Conservation (phyloP, 2,329 filamentous ascomycete genomes). For the Penicillium carneum region DNA sequence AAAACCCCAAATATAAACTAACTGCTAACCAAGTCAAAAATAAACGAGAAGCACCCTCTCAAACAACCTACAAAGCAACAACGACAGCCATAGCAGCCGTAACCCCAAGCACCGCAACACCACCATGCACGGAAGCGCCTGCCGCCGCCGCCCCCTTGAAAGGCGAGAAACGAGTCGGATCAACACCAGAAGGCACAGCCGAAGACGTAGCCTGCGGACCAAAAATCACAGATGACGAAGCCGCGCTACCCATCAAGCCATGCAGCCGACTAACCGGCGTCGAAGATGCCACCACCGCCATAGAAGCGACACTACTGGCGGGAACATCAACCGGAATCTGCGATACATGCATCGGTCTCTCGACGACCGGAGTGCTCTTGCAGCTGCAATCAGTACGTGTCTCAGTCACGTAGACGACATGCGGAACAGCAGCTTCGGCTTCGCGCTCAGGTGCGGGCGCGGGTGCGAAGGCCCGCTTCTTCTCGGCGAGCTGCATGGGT, state of each 20-base stretch:
- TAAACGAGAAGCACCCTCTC: slow-evolving; percentile 1
- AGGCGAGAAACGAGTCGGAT: slow-evolving; percentile 24
- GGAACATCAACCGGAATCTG: slow-evolving; percentile 35
- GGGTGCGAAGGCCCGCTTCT: slow-evolving; percentile 28
- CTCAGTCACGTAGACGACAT: slow-evolving; percentile 34
- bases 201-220: slow-evolving; percentile 29
- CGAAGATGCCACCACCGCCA: slow-evolving; percentile 10
- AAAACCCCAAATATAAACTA: slow-evolving; percentile 13
- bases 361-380: slow-evolving; percentile 20
- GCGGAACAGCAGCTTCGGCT: slow-evolving; percentile 12
- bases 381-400: slow-evolving; percentile 34
- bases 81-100: slow-evolving; percentile 36
- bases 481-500: slow-evolving; percentile 29
- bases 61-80: slow-evolving; percentile 29
- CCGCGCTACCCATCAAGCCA: slow-evolving; percentile 18
- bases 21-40: background rate
- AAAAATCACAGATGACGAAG: slow-evolving; percentile 27
- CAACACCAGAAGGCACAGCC: slow-evolving; percentile 26
- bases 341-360: slow-evolving; percentile 22
- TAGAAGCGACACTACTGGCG: slow-evolving; percentile 21
- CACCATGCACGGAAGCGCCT: slow-evolving; percentile 18
- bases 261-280: slow-evolving; percentile 17
- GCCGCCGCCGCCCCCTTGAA: slow-evolving; percentile 32
- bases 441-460: too few species aligned
- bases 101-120: slow-evolving; percentile 28